phyloP scores from a whole-genome alignment of 2,329 filamentous ascomycete species.

The Botryotinia globosa region DNA sequence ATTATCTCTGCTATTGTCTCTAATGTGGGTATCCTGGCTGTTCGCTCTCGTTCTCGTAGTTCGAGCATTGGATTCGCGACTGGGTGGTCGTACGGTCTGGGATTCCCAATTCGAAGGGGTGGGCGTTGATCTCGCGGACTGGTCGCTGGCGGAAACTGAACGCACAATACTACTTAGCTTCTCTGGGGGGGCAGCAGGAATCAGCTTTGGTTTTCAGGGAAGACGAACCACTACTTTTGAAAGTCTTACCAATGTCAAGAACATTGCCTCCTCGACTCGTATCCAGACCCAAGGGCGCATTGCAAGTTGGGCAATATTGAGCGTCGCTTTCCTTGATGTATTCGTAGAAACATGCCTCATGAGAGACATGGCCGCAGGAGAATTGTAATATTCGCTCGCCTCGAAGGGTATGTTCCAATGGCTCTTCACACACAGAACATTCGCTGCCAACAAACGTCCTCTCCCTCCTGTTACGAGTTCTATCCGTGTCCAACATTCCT shows the following conservation, averaged over 20 bases:
- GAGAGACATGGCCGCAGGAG: conserved; percentile 93
- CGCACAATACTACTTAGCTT: conserved; percentile 93
- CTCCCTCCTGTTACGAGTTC: conserved; percentile 77
- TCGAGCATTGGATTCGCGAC: conserved; percentile 41
- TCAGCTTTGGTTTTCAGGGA: conserved; percentile 30
- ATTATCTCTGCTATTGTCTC: conserved; percentile 40
- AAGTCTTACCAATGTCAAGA: conserved; percentile 72
- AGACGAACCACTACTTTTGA: conserved; percentile 38
- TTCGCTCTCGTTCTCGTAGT: conserved; percentile 36
- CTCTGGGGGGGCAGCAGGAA: conserved; percentile 52
- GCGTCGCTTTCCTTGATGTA: conserved; percentile 94
- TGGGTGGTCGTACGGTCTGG: conserved; percentile 54
- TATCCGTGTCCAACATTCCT: conserved; percentile 70
- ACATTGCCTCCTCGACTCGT: conserved; percentile 90
- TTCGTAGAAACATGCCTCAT: conserved; percentile 98
- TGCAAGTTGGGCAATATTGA: conserved; percentile 90
- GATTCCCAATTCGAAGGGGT: conserved; percentile 68
- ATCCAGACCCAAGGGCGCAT: conserved; percentile 87
- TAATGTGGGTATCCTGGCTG: conserved; percentile 32
- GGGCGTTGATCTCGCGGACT: conserved; percentile 38
- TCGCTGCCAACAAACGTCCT: conserved; percentile 93
- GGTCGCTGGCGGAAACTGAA: conserved; percentile 68
- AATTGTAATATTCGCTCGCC: conserved; percentile 95
- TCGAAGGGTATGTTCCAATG: conserved; percentile 87
- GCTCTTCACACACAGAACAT: conserved; percentile 96